Base-by-base conservation (phyloP, 306 rosid species). In the Glycine soja region DNA sequence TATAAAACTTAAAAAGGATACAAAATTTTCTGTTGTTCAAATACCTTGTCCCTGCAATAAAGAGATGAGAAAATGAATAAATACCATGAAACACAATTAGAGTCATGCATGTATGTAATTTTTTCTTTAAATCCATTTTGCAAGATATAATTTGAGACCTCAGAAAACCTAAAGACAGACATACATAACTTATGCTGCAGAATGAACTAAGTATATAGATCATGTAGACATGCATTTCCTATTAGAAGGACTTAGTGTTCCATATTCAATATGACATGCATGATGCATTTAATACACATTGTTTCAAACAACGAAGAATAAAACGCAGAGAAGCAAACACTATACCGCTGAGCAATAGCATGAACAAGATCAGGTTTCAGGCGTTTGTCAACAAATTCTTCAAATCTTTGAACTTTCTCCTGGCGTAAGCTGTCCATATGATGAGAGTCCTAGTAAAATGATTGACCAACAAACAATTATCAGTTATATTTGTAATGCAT, bases 11-110 rank as follows among this genome's bases (percentile, higher is more conserved):
- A 32, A 76, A 86, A 86, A 95, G 96, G 94, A 95, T 95, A 93
- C 98, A 95, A 90, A 77, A 65, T 74, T 80, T 91, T 93, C 68
- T 93, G 98, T 78, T 93, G 97, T 70, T 93, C 99, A 81, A 95
- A 93, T 78, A 95, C 94, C 83, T 89, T 89, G 91, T 95, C 97
- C 91, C 98, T 95, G 96, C 85, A 79, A 80, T 73, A 62, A 43
- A 43, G 45, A 75, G 24, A 81, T 11, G 38, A 51, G 6, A 47
- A 69, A 85, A 77, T 9, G 48, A 76, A 45, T 42, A 66, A 12
- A 45, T 63, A 63, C 40, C 19, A 3, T 32, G 30, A n/a, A 16
- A 77, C 42, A 83, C 19, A 65, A 65, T 14, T 38, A 38, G 71
- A 38, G 30, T 65, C 16, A 24, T 24, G 30, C 30, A 1, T 24